Evolutionary conservation across 73 alveolate species (phyloP).

Genomic region (Breviolum minutum): DNA sequence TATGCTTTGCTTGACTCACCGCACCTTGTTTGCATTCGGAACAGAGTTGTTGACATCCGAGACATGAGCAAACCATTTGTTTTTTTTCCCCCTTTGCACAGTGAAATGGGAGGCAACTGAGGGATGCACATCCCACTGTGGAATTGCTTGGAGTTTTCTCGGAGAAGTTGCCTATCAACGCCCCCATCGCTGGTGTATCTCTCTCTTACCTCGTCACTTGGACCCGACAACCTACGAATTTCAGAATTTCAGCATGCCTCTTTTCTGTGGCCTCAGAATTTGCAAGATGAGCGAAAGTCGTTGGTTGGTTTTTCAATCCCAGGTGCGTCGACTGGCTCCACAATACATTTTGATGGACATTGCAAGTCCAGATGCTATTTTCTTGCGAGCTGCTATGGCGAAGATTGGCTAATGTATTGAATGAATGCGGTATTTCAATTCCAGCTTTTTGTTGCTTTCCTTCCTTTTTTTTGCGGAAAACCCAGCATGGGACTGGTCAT

Average conservation of each 20-base stretch:
- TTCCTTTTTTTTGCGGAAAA: too few relatives aligned
- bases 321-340: constrained; percentile 12
- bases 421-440: too few relatives aligned
- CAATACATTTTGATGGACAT: constrained; percentile 3
- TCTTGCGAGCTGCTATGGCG: not conserved
- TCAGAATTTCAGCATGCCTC: not conserved
- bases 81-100: not conserved
- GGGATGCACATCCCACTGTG: not conserved
- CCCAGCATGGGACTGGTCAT: too few relatives aligned
- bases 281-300: not conserved
- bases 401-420: too few relatives aligned
- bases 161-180: not conserved
- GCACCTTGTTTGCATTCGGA: not conserved
- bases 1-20: constrained; percentile 16
- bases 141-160: constrained; percentile 12
- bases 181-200: not conserved
- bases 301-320: not conserved
- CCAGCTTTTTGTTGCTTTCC: too few relatives aligned
- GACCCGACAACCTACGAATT: not conserved
- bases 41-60: not conserved
- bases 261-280: not conserved
- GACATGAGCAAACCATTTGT: not conserved
- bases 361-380: constrained; percentile 8
- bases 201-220: not conserved
- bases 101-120: not conserved